Conservation (phyloP, 495 filamentous ascomycete genomes). For the Podospora pseudocomata region DNA sequence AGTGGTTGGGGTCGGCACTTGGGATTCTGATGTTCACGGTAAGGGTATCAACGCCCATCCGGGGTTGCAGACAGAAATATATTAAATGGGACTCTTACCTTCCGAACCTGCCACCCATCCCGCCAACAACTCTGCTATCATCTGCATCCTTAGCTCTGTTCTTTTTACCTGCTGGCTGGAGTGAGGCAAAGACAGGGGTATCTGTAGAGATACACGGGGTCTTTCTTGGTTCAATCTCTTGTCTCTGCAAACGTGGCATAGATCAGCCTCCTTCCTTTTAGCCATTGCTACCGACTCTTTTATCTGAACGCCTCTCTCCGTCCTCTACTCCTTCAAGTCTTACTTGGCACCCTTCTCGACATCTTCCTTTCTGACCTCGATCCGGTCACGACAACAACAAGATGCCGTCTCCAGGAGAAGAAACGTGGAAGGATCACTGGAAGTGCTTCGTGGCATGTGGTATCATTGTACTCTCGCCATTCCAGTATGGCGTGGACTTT, state of each 20-base stretch:
- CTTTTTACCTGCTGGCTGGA: neutral
- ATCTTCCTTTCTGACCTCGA: neutral
- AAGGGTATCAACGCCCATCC: neutral
- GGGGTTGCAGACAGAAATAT: neutral
- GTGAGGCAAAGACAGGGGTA: neutral
- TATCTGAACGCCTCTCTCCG: neutral
- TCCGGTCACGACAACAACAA: neutral
- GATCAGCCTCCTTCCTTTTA: neutral
- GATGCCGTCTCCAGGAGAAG: conserved; percentile 12
- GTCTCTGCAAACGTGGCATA: neutral
- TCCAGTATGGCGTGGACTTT: conserved; percentile 63
- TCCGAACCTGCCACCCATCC: neutral
- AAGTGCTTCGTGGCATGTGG: conserved; percentile 42
- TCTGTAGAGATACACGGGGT: neutral
- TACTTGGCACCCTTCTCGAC: neutral
- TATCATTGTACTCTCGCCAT: conserved; percentile 51
- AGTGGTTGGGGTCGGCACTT: neutral
- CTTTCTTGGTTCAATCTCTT: neutral
- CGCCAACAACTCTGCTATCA: neutral
- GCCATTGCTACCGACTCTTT: neutral
- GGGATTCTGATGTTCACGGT: neutral
- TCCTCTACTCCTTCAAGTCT: neutral
- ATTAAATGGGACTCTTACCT: neutral
- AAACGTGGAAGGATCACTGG: conserved; percentile 38
- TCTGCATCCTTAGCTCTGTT: neutral